Evolutionary conservation across 2,329 filamentous ascomycete genomes (phyloP).

Genomic region (Fonsecaea nubica): DNA sequence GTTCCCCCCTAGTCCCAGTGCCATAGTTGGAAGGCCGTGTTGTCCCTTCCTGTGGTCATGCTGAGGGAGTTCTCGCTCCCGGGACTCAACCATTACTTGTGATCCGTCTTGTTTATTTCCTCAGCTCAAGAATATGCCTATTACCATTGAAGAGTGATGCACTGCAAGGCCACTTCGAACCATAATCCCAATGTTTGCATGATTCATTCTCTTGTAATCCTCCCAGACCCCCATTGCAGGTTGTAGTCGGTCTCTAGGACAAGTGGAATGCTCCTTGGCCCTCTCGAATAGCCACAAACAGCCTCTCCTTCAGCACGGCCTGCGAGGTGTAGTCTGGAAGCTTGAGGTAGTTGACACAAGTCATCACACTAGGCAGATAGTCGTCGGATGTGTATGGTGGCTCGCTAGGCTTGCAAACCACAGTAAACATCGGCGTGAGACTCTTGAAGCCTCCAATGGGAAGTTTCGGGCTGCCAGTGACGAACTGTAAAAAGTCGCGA

Average conservation of each 20-base stretch:
- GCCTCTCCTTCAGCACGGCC: slow-evolving; percentile 75
- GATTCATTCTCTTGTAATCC: background rate
- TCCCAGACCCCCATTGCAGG: background rate
- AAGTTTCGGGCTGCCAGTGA: slow-evolving; percentile 95
- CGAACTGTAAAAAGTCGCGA: slow-evolving; percentile 95
- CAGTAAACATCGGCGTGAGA: slow-evolving; percentile 97
- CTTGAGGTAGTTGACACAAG: slow-evolving; percentile 98
- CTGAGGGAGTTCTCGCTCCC: background rate
- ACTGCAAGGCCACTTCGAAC: background rate
- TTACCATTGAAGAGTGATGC: background rate
- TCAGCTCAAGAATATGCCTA: slow-evolving; percentile 1
- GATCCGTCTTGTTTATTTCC: background rate
- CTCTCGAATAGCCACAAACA: slow-evolving; percentile 87
- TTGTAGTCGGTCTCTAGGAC: slow-evolving; percentile 61
- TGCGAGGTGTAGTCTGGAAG: slow-evolving; percentile 89
- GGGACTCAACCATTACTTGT: slow-evolving; percentile 1
- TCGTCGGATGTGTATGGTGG: slow-evolving; percentile 92
- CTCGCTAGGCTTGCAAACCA: slow-evolving; percentile 98
- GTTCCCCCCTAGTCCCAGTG: background rate
- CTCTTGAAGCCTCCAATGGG: slow-evolving; percentile 98
- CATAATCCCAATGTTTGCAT: background rate
- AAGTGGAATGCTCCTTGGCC: slow-evolving; percentile 98
- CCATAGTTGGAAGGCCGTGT: background rate
- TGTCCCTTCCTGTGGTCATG: background rate
- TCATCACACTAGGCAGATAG: slow-evolving; percentile 99